Conservation (phyloP, 768 basidiomycete genomes). For the Suillus brevipes region DNA sequence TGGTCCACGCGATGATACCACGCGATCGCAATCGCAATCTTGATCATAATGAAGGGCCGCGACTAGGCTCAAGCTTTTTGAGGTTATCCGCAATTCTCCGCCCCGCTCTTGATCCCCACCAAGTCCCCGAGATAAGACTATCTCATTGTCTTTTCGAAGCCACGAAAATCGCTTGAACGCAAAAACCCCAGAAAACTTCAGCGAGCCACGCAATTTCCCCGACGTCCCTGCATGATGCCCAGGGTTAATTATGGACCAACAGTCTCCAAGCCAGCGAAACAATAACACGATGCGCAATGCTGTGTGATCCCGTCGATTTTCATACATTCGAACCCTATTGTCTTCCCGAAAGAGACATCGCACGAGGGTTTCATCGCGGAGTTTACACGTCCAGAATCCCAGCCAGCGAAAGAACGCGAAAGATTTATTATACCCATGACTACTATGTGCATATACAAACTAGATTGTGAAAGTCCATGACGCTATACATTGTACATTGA, state of each 20-base stretch:
- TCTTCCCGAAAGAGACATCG: not conserved
- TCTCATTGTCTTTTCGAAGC: constrained; percentile 2
- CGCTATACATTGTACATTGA: not conserved
- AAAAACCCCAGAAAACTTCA: not conserved
- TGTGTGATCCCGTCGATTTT: not conserved
- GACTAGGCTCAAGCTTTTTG: not conserved
- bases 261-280: not conserved
- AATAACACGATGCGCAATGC: not conserved
- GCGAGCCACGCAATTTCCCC: not conserved
- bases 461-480: not conserved
- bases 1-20: not conserved
- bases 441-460: not conserved
- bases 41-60: not conserved
- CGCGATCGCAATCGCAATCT: not conserved
- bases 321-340: not conserved
- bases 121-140: not conserved
- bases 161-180: not conserved
- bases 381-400: not conserved
- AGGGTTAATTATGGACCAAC: not conserved
- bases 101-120: not conserved
- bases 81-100: not conserved
- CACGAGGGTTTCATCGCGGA: not conserved
- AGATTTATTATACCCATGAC: not conserved
- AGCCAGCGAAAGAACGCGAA: not conserved
- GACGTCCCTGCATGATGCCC: not conserved